phyloP scores from a whole-genome alignment of 2,329 filamentous ascomycete species.

The Colletotrichum camelliae region DNA sequence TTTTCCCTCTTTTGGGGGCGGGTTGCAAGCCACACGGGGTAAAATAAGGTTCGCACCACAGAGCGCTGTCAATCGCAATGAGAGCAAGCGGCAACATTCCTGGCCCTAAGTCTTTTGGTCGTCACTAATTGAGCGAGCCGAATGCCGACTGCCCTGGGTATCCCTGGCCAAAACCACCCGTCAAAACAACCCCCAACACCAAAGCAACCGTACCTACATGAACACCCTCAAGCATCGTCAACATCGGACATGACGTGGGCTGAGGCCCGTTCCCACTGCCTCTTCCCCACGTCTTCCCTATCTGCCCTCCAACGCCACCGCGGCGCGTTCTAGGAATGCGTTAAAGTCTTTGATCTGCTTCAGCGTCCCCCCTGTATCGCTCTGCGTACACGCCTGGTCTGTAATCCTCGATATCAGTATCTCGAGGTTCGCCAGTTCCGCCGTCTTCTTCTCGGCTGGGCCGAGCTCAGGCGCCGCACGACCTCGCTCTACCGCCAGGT shows the following conservation, averaged over 20 bases:
- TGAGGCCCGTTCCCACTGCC: not conserved
- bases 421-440: conserved; percentile 62
- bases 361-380: conserved; percentile 57
- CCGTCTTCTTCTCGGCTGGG: conserved; percentile 49
- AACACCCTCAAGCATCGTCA: not conserved
- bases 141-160: conserved; percentile 10
- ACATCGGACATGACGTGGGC: not conserved
- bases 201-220: not conserved
- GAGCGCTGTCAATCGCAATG: not conserved
- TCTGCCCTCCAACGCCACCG: conserved; percentile 55
- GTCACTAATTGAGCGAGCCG: conserved; percentile 8
- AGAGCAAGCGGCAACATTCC: not conserved
- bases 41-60: not conserved
- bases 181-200: not conserved
- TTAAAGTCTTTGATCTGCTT: conserved; percentile 67
- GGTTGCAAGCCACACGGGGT: not conserved
- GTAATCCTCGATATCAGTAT: conserved; percentile 60
- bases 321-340: conserved; percentile 66
- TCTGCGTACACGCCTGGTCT: conserved; percentile 55
- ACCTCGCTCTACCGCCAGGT: conserved; percentile 59
- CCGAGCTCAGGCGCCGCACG: conserved; percentile 53
- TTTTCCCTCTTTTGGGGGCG: not conserved
- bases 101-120: not conserved
- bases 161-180: conserved; percentile 4
- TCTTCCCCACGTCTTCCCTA: not conserved